Base-by-base conservation (phyloP, 2,329 filamentous ascomycete genomes). In the Alternaria longipes region DNA sequence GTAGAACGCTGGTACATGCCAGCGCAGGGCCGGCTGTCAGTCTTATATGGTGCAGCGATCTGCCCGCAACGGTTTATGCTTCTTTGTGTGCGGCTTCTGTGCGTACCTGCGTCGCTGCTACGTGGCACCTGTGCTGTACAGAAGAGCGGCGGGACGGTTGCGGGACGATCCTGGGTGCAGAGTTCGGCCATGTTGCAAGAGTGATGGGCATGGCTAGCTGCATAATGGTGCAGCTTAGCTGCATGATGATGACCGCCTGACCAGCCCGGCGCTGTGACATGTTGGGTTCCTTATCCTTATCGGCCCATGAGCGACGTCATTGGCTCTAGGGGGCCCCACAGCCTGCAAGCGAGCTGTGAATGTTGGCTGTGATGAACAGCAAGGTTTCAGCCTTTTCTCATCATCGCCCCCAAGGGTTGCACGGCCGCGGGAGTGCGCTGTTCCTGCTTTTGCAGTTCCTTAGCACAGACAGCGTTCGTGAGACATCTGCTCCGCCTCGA, bases 91-190 rank as follows among this genome's bases (percentile, higher is more conserved):
- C 74, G 64, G 65, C 64, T 66, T 67, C 65, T 63, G 63, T 62
- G 69, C 66, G 71, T 74, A 72, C 73, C 73, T 74, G 72, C 70
- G 67, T 71, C 63, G 55, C 67, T 74, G 73, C 72, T 72, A 76
- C 75, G 75, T 77, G 75, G 75, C 75, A 76, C 74, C 74, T 76
- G 67, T 75, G 65, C 70, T 70, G 71, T 66, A 67, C 71, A 74
- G 69, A 72, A 71, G 63, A 63, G 62, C 58, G 60, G 64, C 74
- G 74, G 74, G 70, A 73, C 74, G 74, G 69, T 61, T 66, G 72
- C 72, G 73, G 73, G 74, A 75, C 69, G 75, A 77, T 76, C 75
- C 69, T 76, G 71, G 68, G 72, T 72, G 71, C 67, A 66, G 69
- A 59, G 65, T 58, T 65, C 45, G 60, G 62, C 64, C 60, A 69